Conservation (phyloP, 192 early-diverging fungal genomes). For the Glomus cerebriforme region DNA sequence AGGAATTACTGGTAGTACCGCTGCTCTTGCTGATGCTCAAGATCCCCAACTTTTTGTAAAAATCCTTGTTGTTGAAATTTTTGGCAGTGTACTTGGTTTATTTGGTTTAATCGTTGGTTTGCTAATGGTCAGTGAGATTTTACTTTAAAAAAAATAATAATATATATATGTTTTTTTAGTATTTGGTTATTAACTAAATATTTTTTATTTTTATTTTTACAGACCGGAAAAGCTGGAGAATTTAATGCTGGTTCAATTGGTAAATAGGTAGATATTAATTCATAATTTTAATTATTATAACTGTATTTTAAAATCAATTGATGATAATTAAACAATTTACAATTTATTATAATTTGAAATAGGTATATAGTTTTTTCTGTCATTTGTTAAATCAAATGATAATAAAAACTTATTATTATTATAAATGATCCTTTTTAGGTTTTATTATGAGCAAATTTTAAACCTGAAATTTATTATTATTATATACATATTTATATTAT, state of each 20-base stretch:
- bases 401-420: no score
- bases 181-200: no score
- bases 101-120: slow-evolving; percentile 97
- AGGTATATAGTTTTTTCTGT: no score
- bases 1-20: slow-evolving; percentile 89
- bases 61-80: slow-evolving; percentile 96
- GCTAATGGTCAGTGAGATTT: slow-evolving; percentile 60
- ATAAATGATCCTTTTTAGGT: no score
- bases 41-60: slow-evolving; percentile 96
- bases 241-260: background rate
- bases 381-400: no score
- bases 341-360: no score
- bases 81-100: slow-evolving; percentile 92
- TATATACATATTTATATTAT: no score
- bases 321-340: no score
- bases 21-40: slow-evolving; percentile 95
- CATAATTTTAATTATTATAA: background rate
- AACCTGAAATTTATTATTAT: no score
- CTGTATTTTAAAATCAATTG: no score
- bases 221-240: background rate
- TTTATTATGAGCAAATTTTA: no score
- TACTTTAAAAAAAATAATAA: background rate
- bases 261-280: background rate
- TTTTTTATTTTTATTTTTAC: background rate
- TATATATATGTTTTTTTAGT: background rate